Evolutionary conservation across 192 early-diverging fungal genomes (phyloP).

Genomic region (Coemansia sp.): DNA sequence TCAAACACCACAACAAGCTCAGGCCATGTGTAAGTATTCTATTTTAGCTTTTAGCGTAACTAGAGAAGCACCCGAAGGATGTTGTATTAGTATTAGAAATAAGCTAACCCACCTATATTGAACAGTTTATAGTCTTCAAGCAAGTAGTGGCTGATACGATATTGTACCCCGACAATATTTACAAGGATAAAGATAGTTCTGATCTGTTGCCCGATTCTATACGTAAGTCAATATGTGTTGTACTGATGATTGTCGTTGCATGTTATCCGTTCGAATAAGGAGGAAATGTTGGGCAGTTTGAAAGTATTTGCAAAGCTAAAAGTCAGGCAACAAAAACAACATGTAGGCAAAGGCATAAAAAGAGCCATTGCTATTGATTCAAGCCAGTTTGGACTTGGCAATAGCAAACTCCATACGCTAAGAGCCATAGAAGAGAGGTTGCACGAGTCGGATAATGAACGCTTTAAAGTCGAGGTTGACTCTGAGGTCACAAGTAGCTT

Average conservation of each 20-base stretch:
- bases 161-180: constrained; percentile 12
- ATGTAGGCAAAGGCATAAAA: neutral
- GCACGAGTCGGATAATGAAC: neutral
- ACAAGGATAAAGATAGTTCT: neutral
- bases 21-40: constrained; percentile 7
- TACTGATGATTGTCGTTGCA: neutral
- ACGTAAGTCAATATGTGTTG: neutral
- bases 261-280: neutral
- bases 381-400: constrained; percentile 8
- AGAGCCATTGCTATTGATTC: neutral
- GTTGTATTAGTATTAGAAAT: no score
- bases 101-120: neutral
- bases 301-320: neutral
- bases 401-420: neutral
- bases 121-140: constrained; percentile 24
- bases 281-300: neutral
- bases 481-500: neutral
- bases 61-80: no score
- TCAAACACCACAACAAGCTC: constrained; percentile 1
- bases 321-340: no score
- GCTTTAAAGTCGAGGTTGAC: neutral
- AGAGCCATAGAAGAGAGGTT: neutral
- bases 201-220: neutral
- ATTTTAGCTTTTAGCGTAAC: no score
- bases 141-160: constrained; percentile 13